phyloP scores from a whole-genome alignment of 1,284 basidiomycete species.

The Marasmius tenuissimus region DNA sequence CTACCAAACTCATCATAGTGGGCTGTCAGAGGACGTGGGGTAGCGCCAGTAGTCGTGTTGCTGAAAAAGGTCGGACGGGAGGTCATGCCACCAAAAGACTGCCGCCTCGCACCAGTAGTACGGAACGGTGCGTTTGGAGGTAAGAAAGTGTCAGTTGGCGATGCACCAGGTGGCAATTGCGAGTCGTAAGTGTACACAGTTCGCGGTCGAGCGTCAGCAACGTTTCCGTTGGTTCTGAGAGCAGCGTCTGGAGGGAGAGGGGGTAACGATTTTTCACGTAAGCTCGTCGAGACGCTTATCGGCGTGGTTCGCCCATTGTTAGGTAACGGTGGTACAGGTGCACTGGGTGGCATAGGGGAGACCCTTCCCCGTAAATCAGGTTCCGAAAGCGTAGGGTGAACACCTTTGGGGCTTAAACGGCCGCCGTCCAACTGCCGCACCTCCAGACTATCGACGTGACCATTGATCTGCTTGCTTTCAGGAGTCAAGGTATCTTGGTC shows the following conservation, averaged over 20 bases:
- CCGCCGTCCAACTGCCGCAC: constrained; percentile 31
- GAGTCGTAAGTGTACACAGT: constrained; percentile 66
- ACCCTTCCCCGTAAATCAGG: constrained; percentile 54
- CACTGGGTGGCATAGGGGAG: constrained; percentile 27
- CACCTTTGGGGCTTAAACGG: constrained; percentile 29
- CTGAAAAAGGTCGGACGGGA: constrained; percentile 49
- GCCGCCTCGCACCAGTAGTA: constrained; percentile 55
- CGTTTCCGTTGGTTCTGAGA: constrained; percentile 23
- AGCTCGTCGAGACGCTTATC: constrained; percentile 30
- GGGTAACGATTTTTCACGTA: constrained; percentile 73
- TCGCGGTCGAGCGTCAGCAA: constrained; percentile 54
- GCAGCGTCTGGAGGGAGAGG: constrained; percentile 65
- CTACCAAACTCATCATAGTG: constrained; percentile 67
- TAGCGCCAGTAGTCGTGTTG: constrained; percentile 17
- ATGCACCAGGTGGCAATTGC: constrained; percentile 40
- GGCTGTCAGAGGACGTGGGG: constrained; percentile 31
- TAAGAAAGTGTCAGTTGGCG: constrained; percentile 46
- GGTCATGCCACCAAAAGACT: constrained; percentile 70
- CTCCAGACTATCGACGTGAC: constrained; percentile 38
- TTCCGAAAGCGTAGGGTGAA: constrained; percentile 56
- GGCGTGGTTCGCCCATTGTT: constrained; percentile 30
- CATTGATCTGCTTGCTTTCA: constrained; percentile 41
- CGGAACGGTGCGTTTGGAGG: constrained; percentile 68
- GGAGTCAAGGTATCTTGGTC: constrained; percentile 49
- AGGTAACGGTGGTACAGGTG: constrained; percentile 28